These are phyloP conservation scores for Mycena metata DNA, from an alignment of 768 basidiomycete species.

Conservation along the genomic window DNA sequence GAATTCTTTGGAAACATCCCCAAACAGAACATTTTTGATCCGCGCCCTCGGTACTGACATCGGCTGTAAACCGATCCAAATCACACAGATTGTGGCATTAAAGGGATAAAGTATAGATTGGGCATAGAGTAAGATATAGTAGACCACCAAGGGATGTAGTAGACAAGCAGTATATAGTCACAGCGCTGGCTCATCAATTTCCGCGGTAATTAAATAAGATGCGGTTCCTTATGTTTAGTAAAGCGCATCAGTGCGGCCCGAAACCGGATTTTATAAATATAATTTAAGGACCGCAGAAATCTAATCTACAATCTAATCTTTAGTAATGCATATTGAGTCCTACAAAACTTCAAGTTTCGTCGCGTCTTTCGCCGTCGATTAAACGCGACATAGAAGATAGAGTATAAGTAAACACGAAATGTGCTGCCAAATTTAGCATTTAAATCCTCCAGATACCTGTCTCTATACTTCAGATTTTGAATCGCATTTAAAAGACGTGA, in stretches of 20 bases:
- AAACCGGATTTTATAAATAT: conserved; percentile 13
- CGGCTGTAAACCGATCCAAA: no score
- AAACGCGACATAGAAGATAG: background rate
- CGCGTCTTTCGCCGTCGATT: background rate
- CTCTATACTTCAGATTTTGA: conserved; percentile 3
- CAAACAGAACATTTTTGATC: no score
- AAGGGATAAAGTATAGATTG: no score
- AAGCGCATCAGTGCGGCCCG: background rate
- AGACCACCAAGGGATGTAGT: no score
- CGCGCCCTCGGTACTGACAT: no score
- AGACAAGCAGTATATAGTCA: no score
- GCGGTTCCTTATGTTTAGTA: background rate
- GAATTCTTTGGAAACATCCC: no score
- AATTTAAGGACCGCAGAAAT: conserved; percentile 3
- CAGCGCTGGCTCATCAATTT: conserved; percentile 11
- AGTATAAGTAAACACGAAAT: conserved; percentile 1
- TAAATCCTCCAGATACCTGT: conserved; percentile 2
- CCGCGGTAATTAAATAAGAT: conserved; percentile 7
- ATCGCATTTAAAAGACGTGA: conserved; percentile 2
- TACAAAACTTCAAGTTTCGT: conserved; percentile 6
- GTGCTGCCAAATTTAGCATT: background rate
- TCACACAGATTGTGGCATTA: no score
- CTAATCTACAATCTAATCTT: conserved; percentile 14
- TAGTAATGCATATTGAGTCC: background rate
- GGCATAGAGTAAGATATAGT: no score